Base-by-base conservation (phyloP, 2,329 filamentous ascomycete species). In the Nannizzia gypsea region DNA sequence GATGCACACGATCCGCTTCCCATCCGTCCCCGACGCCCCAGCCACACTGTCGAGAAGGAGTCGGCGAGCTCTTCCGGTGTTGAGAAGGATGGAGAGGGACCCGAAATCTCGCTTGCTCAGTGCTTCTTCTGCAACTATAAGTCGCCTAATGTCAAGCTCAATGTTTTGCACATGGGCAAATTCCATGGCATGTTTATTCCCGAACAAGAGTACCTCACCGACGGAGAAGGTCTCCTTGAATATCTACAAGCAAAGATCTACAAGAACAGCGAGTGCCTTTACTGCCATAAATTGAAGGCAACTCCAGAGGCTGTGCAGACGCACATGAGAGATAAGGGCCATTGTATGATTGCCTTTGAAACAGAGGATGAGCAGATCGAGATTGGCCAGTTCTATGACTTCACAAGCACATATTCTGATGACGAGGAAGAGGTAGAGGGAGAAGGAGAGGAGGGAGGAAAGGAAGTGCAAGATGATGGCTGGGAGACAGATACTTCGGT, bases 341-440 rank as follows among this genome's bases (percentile, higher is more conserved):
- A 99, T 74, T 97, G 92, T 81, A 96, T 91, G 82, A 95, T 99
- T 66, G 91, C 90, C 0, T 99, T 92, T 72, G 85, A 86, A 57
- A 87, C 85, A 0, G 89, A 96, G 70, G 86, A 88, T 38, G 90
- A 97, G 69, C 90, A 96, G 76, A 81, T 97, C 31, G 90, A 95
- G 60, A 89, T 99, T 68, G 93, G 93, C 60, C 89, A 97, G 65
- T 96, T 89, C 73, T 99, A 99, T 74, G 93, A 99, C 71, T 99
- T 99, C 80, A 83, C 89, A 65, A 89, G 88, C 74, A 96, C 93
- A 1, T 99, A 99, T 72, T 93, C 90, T 0, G 93, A 97, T 67
- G 83, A 80, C 9, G 88, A 81, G 59, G 78, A 80, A 4, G 55
- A 60, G 20, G 56, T 44, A 5, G 77, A 82, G n/a, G 81, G 1